Base-by-base conservation (phyloP, 805 yeast genomes). In the Suhomyces faveliae region DNA sequence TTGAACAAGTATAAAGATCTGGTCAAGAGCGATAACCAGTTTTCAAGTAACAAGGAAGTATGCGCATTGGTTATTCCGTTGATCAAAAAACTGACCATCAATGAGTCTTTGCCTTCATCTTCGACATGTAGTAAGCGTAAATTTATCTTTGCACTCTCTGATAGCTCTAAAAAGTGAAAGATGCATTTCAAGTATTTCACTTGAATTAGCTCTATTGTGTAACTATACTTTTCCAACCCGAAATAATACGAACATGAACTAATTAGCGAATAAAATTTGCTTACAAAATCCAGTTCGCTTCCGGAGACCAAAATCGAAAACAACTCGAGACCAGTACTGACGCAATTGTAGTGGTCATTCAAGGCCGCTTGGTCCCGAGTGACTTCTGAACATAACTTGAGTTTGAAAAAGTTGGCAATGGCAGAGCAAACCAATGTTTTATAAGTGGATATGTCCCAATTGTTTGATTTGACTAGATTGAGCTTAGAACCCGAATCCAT, bases 371-470 rank as follows among this genome's bases (percentile, higher is more conserved):
- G 48, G 43, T 63, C 60, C 4, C 61, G 51, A 3, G 66, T 52
- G 33, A 61, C 33, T 30, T 52, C 59, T 1, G 43, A 35, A 20
- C 52, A 49, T 2, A 67, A 25, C 27, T 54, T 55, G 30, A 69
- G 54, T 5, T 63, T 57, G 41, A 85, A 61, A 53, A 82, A 81
- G 43, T 71, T 77, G 39, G 72, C 61, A 11, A 83, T 51, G 2
- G 79, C 67, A 38, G 70, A 62, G 12, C 83, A 49, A 0, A 83
- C 56, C 21, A 85, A 68, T 7, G 81, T 77, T 53, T 84, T 84
- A 60, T 84, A 86, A 1, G 86, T 82, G 0, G 88, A 79, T 67
- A 73, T 60, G 27, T 67, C 71, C 81, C 83, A 77, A 6, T 67
- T 60, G 47, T 77, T 72, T 0, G 68, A 49, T 20, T 60, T 74